Evolutionary conservation across 2,329 filamentous ascomycete species (phyloP).

Genomic region (Exutisphaerella laricina): DNA sequence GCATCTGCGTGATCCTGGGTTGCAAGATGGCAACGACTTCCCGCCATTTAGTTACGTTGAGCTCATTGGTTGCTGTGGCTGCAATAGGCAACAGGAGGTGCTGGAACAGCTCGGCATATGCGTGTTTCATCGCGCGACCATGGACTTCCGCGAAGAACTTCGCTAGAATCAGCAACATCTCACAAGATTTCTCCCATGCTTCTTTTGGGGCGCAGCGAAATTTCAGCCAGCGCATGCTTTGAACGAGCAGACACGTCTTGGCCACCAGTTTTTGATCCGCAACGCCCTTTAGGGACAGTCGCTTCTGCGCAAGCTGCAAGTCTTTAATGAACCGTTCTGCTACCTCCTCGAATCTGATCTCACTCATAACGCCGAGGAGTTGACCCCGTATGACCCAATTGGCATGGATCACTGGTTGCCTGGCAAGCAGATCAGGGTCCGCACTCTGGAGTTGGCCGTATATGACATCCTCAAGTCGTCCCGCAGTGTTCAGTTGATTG

Average conservation of each 20-base stretch:
- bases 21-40: conserved; percentile 75
- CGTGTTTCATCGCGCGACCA: conserved; percentile 83
- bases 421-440: conserved; percentile 71
- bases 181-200: conserved; percentile 79
- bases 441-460: conserved; percentile 91
- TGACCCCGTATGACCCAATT: conserved; percentile 96
- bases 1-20: conserved; percentile 73
- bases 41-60: conserved; percentile 78
- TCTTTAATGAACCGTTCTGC: conserved; percentile 76
- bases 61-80: conserved; percentile 65
- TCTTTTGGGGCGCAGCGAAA: conserved; percentile 68
- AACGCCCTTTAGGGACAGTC: conserved; percentile 65
- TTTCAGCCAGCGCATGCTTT: conserved; percentile 84
- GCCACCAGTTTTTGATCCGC: conserved; percentile 65
- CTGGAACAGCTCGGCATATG: conserved; percentile 89
- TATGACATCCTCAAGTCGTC: conserved; percentile 89
- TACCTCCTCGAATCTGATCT: conserved; percentile 81
- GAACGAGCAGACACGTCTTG: conserved; percentile 78
- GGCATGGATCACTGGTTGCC: conserved; percentile 77
- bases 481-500: conserved; percentile 76
- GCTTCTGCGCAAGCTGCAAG: conserved; percentile 70
- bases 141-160: conserved; percentile 79
- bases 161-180: conserved; percentile 77
- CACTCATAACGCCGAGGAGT: conserved; percentile 92
- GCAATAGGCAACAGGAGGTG: conserved; percentile 82